Percentiles rank a stretch among this genome's conserved stretches.
Conservation (phyloP, 2,329 filamentous ascomycete species). For the Aureobasidium uvarum region DNA sequence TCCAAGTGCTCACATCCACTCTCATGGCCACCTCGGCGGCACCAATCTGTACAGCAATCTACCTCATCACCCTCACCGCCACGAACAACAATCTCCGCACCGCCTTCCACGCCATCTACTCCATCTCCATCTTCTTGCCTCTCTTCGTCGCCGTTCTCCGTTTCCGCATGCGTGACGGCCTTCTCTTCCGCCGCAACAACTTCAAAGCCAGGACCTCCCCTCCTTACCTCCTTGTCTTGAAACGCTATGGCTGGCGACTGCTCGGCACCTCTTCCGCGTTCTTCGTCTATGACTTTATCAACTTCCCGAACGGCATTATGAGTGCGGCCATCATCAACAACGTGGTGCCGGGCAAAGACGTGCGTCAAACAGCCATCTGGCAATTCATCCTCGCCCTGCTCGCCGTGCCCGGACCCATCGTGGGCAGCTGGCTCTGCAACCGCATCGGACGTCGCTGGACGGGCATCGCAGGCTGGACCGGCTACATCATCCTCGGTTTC, state of each 20-base stretch:
- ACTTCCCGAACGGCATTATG: conserved; percentile 49
- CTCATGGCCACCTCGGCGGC: conserved; percentile 21
- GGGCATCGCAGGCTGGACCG: conserved; percentile 53
- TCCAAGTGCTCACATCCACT: conserved; percentile 10
- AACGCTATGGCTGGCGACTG: conserved; percentile 49
- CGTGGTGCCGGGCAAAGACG: conserved; percentile 40
- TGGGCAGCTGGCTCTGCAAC: conserved; percentile 52
- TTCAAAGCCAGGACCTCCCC: conserved; percentile 47
- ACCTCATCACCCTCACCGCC: conserved; percentile 43
- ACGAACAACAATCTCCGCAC: conserved; percentile 42
- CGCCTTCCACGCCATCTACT: conserved; percentile 45
- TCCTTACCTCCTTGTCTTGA: conserved; percentile 48
- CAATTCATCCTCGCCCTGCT: conserved; percentile 49
- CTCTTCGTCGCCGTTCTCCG: conserved; percentile 40
- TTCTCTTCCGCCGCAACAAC: conserved; percentile 49
- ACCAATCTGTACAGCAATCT: conserved; percentile 19
- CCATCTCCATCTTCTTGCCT: conserved; percentile 50
- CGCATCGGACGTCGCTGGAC: conserved; percentile 50
- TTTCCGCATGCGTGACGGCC: conserved; percentile 48
- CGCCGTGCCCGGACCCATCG: conserved; percentile 51
- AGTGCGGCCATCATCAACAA: conserved; percentile 46
- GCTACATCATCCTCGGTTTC: conserved; percentile 53
- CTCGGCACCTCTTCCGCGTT: conserved; percentile 47
- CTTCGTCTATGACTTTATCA: conserved; percentile 51
- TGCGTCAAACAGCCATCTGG: conserved; percentile 47